A percentile compares a stretch with the other conserved stretches of the same genome.
Conservation (phyloP, 805 yeast genomes). For the Wickerhamiella siamensis region DNA sequence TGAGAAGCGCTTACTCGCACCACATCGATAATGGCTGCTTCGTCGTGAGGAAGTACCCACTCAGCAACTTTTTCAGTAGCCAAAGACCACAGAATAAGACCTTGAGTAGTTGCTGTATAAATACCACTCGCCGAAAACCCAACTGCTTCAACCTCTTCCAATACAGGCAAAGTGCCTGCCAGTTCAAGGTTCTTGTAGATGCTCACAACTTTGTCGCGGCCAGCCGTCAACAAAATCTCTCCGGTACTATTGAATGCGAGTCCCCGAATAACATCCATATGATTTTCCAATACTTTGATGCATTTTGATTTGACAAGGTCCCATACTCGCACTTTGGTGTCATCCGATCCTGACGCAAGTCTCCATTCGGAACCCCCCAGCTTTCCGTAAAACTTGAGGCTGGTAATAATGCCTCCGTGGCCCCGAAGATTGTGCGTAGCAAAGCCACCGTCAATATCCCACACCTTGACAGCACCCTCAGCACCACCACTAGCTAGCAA, state of each 20-base stretch:
- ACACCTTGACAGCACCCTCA: constrained; percentile 81
- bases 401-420: constrained; percentile 78
- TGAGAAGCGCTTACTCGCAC: constrained; percentile 1
- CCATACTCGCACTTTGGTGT: constrained; percentile 44
- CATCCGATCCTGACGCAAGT: constrained; percentile 58
- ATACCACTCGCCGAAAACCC: constrained; percentile 21
- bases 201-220: constrained; percentile 75
- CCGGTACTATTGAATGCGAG: constrained; percentile 47
- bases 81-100: constrained; percentile 13
- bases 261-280: constrained; percentile 75
- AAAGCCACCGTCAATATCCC: constrained; percentile 81
- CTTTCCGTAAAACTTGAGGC: constrained; percentile 61
- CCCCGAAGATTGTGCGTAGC: constrained; percentile 86
- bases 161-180: constrained; percentile 52
- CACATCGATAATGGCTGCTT: constrained; percentile 11
- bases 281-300: constrained; percentile 50
- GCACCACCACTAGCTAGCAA: constrained; percentile 88
- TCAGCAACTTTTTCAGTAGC: constrained; percentile 11
- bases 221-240: constrained; percentile 55
- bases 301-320: constrained; percentile 58
- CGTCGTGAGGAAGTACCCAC: constrained; percentile 13
- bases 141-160: constrained; percentile 33
- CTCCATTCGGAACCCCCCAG: constrained; percentile 52
- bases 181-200: constrained; percentile 34
- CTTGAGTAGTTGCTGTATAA: constrained; percentile 11